Evolutionary conservation across 495 filamentous ascomycete species (phyloP).

Genomic region (Aspergillus hancockii): DNA sequence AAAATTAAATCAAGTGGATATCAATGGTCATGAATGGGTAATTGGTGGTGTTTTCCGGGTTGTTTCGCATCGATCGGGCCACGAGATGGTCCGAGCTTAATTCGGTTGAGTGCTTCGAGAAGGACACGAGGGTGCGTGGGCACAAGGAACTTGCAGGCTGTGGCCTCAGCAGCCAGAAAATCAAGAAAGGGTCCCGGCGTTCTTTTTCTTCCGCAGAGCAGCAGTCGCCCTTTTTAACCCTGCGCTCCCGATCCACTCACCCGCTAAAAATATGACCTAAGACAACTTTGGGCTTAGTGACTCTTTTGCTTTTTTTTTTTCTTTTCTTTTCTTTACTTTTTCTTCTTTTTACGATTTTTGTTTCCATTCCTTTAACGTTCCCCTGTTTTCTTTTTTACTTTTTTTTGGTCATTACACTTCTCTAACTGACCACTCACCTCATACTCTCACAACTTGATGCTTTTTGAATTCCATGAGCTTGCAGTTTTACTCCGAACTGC

Average conservation of each 20-base stretch:
- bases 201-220: constrained; percentile 19
- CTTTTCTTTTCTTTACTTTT: constrained; percentile 27
- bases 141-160: constrained; percentile 18
- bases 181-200: constrained; percentile 15
- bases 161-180: constrained; percentile 22
- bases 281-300: constrained; percentile 4
- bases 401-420: constrained; percentile 7
- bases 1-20: neutral
- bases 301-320: constrained; percentile 25
- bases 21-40: constrained; percentile 2
- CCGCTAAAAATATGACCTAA: constrained; percentile 20
- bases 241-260: constrained; percentile 16
- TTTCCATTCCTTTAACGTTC: constrained; percentile 18
- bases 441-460: no score
- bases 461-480: no score
- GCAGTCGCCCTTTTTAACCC: constrained; percentile 29
- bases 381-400: constrained; percentile 11
- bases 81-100: constrained; percentile 18
- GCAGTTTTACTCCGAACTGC: no score
- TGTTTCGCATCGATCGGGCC: constrained; percentile 16
- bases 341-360: constrained; percentile 15
- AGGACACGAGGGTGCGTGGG: constrained; percentile 21
- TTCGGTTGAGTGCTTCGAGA: neutral
- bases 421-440: no score
- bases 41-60: constrained; percentile 8